phyloP scores from a whole-genome alignment of 495 filamentous ascomycete genomes.

The Aspergillus affinis region DNA sequence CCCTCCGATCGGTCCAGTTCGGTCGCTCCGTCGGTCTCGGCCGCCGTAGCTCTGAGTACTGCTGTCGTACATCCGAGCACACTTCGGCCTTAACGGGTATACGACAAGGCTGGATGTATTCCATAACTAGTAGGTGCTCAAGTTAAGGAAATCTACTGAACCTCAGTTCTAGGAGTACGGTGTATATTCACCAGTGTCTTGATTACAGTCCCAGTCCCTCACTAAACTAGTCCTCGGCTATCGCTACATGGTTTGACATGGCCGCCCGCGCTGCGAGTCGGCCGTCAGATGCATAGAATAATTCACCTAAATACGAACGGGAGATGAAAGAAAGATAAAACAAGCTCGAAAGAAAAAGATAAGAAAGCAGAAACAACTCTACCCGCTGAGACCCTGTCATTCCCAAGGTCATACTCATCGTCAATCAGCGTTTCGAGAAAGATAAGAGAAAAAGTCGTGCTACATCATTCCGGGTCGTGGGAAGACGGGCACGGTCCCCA shows the following conservation, averaged over 20 bases:
- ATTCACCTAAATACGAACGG: slow-evolving; percentile 6
- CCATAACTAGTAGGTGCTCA: too few relatives aligned
- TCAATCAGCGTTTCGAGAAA: background rate
- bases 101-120: too few relatives aligned
- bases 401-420: background rate
- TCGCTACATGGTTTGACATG: slow-evolving; percentile 13
- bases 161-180: too few relatives aligned
- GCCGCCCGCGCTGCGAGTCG: slow-evolving; percentile 17
- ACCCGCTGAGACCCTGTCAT: background rate
- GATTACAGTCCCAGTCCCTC: background rate
- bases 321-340: background rate
- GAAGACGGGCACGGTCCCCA: slow-evolving; percentile 82
- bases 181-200: too few relatives aligned
- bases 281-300: slow-evolving; percentile 6
- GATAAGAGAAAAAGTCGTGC: background rate
- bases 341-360: background rate
- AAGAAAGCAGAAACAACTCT: background rate
- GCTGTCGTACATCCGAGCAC: background rate
- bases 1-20: background rate
- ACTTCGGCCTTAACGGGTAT: background rate
- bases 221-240: slow-evolving; percentile 11
- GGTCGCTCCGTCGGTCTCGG: background rate
- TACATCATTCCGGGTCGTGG: slow-evolving; percentile 63
- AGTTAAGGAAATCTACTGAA: too few relatives aligned
- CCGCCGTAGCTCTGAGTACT: background rate